These are phyloP conservation scores for Metarhizium guizhouense DNA, from an alignment of 2,329 filamentous ascomycete genomes.

Conservation along the genomic window DNA sequence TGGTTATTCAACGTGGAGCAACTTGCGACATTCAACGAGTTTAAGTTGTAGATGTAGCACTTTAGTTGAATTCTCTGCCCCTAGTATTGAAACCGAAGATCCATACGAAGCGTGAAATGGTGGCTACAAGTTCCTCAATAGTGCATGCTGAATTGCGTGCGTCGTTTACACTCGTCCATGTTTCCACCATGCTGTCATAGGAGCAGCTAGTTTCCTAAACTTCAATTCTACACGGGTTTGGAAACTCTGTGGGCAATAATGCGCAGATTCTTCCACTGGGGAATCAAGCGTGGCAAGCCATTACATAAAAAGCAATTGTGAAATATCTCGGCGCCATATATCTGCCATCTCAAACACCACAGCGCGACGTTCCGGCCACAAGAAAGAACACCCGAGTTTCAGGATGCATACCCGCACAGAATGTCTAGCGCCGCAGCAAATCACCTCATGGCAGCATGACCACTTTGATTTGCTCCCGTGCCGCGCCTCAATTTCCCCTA, in stretches of 20 bases:
- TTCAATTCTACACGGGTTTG: no score
- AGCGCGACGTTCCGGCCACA: neutral
- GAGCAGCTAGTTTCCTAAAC: neutral
- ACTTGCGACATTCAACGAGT: neutral
- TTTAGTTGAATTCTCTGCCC: neutral
- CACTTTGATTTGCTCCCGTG: neutral
- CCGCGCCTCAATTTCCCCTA: neutral
- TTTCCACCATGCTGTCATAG: neutral
- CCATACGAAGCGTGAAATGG: neutral
- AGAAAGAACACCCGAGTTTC: neutral
- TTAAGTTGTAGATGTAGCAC: neutral
- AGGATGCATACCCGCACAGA: neutral
- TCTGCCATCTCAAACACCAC: neutral
- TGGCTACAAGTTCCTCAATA: neutral
- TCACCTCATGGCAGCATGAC: neutral
- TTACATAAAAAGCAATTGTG: no score
- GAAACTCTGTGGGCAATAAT: neutral
- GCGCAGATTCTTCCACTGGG: neutral
- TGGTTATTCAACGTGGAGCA: no score
- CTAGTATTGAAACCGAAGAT: neutral
- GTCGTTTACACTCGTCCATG: neutral
- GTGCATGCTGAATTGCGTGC: neutral
- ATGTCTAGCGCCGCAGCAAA: neutral
- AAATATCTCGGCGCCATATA: neutral
- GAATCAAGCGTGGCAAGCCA: no score